Evolutionary conservation across 2,329 filamentous ascomycete genomes (phyloP), one percentile per base, ranked within the genome.

Genomic region (Penicillium nordicum): DNA sequence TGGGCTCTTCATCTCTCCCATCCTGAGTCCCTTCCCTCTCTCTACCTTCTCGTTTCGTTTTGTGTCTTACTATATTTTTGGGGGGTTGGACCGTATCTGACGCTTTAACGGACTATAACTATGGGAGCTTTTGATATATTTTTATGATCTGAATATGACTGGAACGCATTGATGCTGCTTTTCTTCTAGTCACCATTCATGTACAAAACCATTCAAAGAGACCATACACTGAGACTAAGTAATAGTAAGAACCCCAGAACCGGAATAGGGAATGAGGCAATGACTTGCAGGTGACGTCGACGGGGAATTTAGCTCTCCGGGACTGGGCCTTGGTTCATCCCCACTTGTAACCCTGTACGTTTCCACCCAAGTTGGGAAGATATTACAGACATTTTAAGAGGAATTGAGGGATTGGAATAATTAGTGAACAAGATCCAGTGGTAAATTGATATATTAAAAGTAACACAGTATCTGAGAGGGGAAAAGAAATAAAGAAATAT

Each of bases 251-350:
- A 5, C 14, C 40, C 40, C 11, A 40, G 44, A 29, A 50, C 45
- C 37, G 51, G 50, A 32, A 32, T 45, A 29, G 43, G 43, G 23
- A 36, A 53, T 53, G 47, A 57, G 34, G 32, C 51, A 37, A 67
- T 67, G 66, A 68, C 58, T 53, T 51, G 57, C 47, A 57, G 59
- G 63, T 68, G 66, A 68, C 66, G 66, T 68, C 64, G 65, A 59
- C 53, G 42, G 42, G 55, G 43, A 55, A 23, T 38, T 25, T 46
- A 36, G 44, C 30, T 46, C 21, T 46, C 44, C 30, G 27, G 42
- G 42, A 29, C 57, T 51, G 36, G 54, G 48, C 44, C 41, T 43
- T 29, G 16, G 23, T 11, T 43, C 16, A 14, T 30, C 37, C 18
- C 42, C 44, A 53, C 34, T 41, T 37, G 45, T 23, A 54, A 54